These are phyloP conservation scores for Murraya koenigii DNA, from an alignment of 345 rosid species.

Conservation along the genomic window DNA sequence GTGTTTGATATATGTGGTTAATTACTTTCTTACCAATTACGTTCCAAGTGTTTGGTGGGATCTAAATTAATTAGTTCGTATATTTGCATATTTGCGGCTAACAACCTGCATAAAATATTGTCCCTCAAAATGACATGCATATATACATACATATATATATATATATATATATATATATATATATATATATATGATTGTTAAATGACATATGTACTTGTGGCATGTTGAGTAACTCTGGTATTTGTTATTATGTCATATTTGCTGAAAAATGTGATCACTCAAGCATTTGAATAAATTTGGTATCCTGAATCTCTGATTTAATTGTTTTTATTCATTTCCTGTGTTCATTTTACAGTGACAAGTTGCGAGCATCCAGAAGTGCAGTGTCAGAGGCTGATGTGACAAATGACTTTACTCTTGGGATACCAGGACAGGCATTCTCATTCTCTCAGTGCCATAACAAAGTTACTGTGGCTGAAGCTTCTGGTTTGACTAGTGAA, in stretches of 20 bases:
- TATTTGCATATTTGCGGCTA: neutral
- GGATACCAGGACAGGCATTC: slow-evolving; percentile 68
- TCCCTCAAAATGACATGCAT: neutral
- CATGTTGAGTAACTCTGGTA: too few species aligned
- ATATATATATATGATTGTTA: too few species aligned
- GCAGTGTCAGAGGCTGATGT: slow-evolving; percentile 78
- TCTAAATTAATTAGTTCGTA: neutral
- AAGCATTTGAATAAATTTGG: neutral
- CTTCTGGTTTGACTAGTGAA: slow-evolving; percentile 74
- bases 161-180: too few species aligned
- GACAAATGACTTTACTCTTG: slow-evolving; percentile 67
- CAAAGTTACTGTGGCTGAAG: slow-evolving; percentile 67
- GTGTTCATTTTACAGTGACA: slow-evolving; percentile 49
- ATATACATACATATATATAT: too few species aligned
- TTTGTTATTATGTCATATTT: neutral
- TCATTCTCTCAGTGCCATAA: slow-evolving; percentile 68
- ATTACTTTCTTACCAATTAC: slow-evolving; percentile 1
- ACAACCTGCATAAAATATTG: neutral
- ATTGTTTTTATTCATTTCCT: neutral
- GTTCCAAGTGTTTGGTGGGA: neutral
- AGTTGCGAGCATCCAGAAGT: slow-evolving; percentile 63
- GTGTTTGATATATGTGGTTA: neutral
- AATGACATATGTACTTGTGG: too few species aligned
- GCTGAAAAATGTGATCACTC: neutral
- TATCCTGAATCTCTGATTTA: neutral